Percentiles rank a stretch among this genome's conserved stretches.
These are phyloP conservation scores for Lactarius quietus DNA, from an alignment of 768 basidiomycete species.

Conservation along the genomic window DNA sequence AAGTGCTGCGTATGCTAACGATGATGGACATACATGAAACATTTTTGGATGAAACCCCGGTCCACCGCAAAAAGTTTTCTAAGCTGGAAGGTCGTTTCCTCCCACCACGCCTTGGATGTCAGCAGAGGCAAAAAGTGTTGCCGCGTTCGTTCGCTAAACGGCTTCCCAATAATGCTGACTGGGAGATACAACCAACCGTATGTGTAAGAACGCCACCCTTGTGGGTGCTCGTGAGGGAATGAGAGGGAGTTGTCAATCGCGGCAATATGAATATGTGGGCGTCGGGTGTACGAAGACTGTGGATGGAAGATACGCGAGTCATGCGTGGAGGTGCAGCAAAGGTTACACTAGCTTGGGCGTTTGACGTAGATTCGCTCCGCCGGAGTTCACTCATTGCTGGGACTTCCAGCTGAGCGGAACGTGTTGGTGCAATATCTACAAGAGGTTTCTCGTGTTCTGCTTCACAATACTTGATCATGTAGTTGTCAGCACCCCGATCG, in stretches of 20 bases:
- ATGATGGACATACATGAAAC: slow-evolving; percentile 57
- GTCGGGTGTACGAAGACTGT: slow-evolving; percentile 46
- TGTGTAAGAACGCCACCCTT: slow-evolving; percentile 72
- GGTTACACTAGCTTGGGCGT: slow-evolving; percentile 22
- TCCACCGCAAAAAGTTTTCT: slow-evolving; percentile 76
- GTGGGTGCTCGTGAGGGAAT: slow-evolving; percentile 88
- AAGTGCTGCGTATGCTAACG: slow-evolving; percentile 1
- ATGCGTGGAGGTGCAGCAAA: slow-evolving; percentile 27
- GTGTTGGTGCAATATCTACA: slow-evolving; percentile 75
- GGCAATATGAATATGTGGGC: slow-evolving; percentile 85
- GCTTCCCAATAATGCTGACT: slow-evolving; percentile 78
- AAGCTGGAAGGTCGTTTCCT: slow-evolving; percentile 76
- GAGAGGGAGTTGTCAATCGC: slow-evolving; percentile 93
- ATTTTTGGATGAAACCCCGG: slow-evolving; percentile 86
- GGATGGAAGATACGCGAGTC: slow-evolving; percentile 22
- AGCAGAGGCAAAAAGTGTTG: slow-evolving; percentile 78
- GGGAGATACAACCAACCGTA: slow-evolving; percentile 89
- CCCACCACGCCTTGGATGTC: slow-evolving; percentile 87
- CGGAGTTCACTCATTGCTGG: slow-evolving; percentile 71
- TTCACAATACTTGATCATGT: slow-evolving; percentile 91
- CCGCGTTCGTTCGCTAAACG: slow-evolving; percentile 80
- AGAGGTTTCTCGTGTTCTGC: slow-evolving; percentile 72
- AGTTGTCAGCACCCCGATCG: slow-evolving; percentile 84
- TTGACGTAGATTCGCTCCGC: slow-evolving; percentile 34
- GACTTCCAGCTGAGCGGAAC: slow-evolving; percentile 62